These are phyloP conservation scores for Penicillium sp. DNA, from an alignment of 2,329 filamentous ascomycete genomes.

Conservation along the genomic window DNA sequence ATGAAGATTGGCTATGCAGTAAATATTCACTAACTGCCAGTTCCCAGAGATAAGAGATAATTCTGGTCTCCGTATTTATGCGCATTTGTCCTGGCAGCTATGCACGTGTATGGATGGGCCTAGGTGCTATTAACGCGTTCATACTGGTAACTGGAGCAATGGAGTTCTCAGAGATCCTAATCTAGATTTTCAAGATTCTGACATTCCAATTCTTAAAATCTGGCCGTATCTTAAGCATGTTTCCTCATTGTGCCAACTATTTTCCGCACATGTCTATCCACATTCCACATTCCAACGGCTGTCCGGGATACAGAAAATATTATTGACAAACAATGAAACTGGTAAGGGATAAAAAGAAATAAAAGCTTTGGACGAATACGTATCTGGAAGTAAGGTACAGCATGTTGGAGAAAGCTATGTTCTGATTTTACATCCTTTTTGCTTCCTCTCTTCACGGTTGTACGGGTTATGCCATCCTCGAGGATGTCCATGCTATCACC, in stretches of 20 bases:
- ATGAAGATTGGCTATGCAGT: no score
- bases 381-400: not conserved
- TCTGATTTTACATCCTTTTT: not conserved
- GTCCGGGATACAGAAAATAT: not conserved
- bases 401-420: not conserved
- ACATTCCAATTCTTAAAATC: not conserved
- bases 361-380: not conserved
- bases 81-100: not conserved
- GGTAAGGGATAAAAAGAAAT: not conserved
- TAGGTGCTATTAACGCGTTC: not conserved
- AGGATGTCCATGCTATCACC: constrained; percentile 2
- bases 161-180: not conserved
- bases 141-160: not conserved
- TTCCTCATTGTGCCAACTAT: not conserved
- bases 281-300: constrained; percentile 13
- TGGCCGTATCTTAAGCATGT: not conserved
- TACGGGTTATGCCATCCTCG: not conserved
- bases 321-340: not conserved
- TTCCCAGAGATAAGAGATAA: not conserved
- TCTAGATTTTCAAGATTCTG: not conserved
- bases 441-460: not conserved
- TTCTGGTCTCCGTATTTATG: not conserved
- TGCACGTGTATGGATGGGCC: not conserved
- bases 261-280: not conserved
- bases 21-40: not conserved